These are phyloP conservation scores for Hericium alpestre DNA, from an alignment of 768 basidiomycete genomes.

Conservation along the genomic window DNA sequence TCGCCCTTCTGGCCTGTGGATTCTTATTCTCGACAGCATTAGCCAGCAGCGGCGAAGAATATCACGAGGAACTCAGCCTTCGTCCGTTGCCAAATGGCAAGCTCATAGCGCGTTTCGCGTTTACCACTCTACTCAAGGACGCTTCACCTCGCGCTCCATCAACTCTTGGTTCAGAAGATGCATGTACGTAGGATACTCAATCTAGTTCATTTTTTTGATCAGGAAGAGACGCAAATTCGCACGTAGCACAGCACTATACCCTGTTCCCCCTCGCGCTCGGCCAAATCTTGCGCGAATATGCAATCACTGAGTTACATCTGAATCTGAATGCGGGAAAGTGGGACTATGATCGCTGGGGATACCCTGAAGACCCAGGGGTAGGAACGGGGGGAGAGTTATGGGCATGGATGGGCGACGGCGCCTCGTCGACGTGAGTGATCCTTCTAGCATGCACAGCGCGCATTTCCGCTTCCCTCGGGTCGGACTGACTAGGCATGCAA, in stretches of 20 bases:
- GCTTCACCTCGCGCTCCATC: slow-evolving; percentile 46
- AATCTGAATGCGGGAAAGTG: slow-evolving; percentile 88
- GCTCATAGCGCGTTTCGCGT: slow-evolving; percentile 71
- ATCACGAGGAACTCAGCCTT: slow-evolving; percentile 44
- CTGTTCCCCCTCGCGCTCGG: slow-evolving; percentile 81
- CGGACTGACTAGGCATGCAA: neutral
- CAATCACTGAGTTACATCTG: slow-evolving; percentile 80
- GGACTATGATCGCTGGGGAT: slow-evolving; percentile 79
- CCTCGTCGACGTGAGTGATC: slow-evolving; percentile 35
- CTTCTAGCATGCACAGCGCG: neutral
- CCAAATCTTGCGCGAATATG: slow-evolving; percentile 77
- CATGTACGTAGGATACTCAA: slow-evolving; percentile 28
- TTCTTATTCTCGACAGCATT: too few relatives aligned
- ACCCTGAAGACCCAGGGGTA: slow-evolving; percentile 65
- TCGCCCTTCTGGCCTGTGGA: too few relatives aligned
- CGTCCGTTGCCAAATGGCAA: slow-evolving; percentile 72
- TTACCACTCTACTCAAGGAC: slow-evolving; percentile 52
- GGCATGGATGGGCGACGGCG: slow-evolving; percentile 81
- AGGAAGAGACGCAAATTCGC: neutral
- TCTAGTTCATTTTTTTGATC: too few relatives aligned
- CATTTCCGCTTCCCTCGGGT: neutral
- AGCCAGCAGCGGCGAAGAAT: slow-evolving; percentile 26
- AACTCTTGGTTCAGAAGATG: slow-evolving; percentile 34
- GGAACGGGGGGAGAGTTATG: slow-evolving; percentile 83
- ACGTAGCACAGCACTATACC: slow-evolving; percentile 71